Conservation (phyloP, 2,329 filamentous ascomycete species). For the Rasamsonia emersonii region DNA sequence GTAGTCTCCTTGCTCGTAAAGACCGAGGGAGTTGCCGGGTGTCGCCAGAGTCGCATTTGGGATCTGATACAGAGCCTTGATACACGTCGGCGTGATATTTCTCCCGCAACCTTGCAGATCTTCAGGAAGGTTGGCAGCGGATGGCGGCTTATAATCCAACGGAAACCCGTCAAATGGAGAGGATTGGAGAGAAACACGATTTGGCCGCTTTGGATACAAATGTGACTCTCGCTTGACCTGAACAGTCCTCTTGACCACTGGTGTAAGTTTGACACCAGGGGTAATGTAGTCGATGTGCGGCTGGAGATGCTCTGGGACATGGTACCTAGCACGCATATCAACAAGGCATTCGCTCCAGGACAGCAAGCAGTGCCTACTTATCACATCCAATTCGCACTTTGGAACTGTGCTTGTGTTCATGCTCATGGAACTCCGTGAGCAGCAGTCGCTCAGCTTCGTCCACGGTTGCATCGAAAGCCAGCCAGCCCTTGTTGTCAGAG, state of each 20-base stretch:
- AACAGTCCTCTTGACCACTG: slow-evolving; percentile 6
- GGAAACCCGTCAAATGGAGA: too few species aligned
- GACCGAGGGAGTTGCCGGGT: slow-evolving; percentile 6
- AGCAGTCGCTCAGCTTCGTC: slow-evolving; percentile 18
- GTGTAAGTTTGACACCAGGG: slow-evolving; percentile 8
- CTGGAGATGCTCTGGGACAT: slow-evolving; percentile 7
- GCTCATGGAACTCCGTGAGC: slow-evolving; percentile 18
- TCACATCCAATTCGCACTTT: slow-evolving; percentile 10
- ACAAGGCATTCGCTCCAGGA: neutral
- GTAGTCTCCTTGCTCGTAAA: slow-evolving; percentile 9
- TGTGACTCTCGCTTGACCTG: slow-evolving; percentile 2
- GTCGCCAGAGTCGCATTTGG: slow-evolving; percentile 3
- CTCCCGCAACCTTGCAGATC: slow-evolving; percentile 4
- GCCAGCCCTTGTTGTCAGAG: slow-evolving; percentile 24
- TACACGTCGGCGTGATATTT: slow-evolving; percentile 9
- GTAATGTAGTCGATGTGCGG: slow-evolving; percentile 8
- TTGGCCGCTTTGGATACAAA: neutral
- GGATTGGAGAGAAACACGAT: too few species aligned
- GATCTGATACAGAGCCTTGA: slow-evolving; percentile 7
- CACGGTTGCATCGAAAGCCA: slow-evolving; percentile 21
- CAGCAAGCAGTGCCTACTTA: slow-evolving; percentile 2
- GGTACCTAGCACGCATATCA: slow-evolving; percentile 3
- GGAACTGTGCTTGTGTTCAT: slow-evolving; percentile 14
- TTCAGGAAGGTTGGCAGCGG: neutral
- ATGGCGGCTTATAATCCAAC: too few species aligned